Conservation (phyloP, 2,329 filamentous ascomycete species). For the Cladophialophora chaetospira region DNA sequence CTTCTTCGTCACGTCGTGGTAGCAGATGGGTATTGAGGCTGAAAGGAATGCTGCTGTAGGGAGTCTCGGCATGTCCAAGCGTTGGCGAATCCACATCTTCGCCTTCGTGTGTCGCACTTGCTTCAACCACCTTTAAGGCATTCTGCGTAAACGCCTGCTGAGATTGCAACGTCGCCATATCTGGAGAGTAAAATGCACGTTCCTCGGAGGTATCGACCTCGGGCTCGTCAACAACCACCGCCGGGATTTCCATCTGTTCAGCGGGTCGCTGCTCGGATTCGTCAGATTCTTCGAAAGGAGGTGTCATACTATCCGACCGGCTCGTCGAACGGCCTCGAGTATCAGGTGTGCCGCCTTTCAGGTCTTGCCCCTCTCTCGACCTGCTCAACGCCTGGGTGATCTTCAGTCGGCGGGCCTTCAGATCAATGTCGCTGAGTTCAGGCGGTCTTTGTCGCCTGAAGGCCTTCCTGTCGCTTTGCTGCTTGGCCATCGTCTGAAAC, state of each 20-base stretch:
- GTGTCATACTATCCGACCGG: constrained; percentile 18
- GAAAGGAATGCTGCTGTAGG: constrained; percentile 21
- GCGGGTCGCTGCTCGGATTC: background rate
- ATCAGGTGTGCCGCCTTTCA: constrained; percentile 10
- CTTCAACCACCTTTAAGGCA: constrained; percentile 29
- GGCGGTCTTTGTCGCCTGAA: constrained; percentile 51
- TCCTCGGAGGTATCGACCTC: constrained; percentile 20
- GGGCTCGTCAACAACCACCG: constrained; percentile 25
- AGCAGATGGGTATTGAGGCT: constrained; percentile 29
- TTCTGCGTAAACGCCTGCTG: constrained; percentile 34
- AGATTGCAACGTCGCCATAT: constrained; percentile 18
- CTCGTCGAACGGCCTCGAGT: constrained; percentile 12
- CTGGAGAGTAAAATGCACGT: constrained; percentile 19
- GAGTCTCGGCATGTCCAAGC: constrained; percentile 44
- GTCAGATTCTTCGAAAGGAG: constrained; percentile 23
- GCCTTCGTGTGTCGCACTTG: background rate
- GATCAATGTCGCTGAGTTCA: constrained; percentile 77
- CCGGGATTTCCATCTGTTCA: constrained; percentile 22
- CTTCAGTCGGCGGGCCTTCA: constrained; percentile 76
- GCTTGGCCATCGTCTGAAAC: constrained; percentile 47
- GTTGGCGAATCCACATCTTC: constrained; percentile 48
- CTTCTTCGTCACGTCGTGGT: constrained; percentile 14
- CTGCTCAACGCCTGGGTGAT: constrained; percentile 85
- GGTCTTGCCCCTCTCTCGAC: constrained; percentile 31
- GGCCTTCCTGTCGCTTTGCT: constrained; percentile 39